A percentile compares a stretch with the other conserved stretches of the same genome.
Conservation (phyloP, 176 grass and related monocot species). For the Chloris gayana region DNA sequence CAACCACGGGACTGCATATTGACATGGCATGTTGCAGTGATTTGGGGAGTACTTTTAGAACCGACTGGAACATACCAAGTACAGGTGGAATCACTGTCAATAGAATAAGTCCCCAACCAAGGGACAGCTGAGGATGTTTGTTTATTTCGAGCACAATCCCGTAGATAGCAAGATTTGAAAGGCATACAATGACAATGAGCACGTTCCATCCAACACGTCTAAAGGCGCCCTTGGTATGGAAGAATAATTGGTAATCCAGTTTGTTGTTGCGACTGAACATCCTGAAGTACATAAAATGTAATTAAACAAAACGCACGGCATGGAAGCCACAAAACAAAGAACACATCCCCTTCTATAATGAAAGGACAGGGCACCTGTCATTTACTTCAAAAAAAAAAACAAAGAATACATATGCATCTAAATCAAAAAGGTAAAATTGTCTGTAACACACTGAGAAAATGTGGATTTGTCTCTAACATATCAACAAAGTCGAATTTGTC, state of each 20-base stretch:
- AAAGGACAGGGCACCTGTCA: too few species aligned
- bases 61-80: neutral
- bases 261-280: slow-evolving; percentile 11
- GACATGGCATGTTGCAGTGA: neutral
- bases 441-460: too few species aligned
- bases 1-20: neutral
- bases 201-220: neutral
- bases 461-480: too few species aligned
- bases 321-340: too few species aligned
- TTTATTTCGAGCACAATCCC: neutral
- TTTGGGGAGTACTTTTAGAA: neutral
- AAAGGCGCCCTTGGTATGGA: neutral
- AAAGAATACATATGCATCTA: too few species aligned
- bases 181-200: neutral
- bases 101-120: neutral
- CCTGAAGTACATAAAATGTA: neutral
- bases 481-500: too few species aligned
- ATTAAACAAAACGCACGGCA: neutral
- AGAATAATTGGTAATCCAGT: slow-evolving; percentile 15
- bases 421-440: too few species aligned
- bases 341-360: too few species aligned
- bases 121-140: too few species aligned
- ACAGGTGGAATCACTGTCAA: neutral
- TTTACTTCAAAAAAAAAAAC: too few species aligned
- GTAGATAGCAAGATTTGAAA: neutral